Base-by-base conservation (phyloP, 2,329 filamentous ascomycete genomes). In the Verticillium nubilum region DNA sequence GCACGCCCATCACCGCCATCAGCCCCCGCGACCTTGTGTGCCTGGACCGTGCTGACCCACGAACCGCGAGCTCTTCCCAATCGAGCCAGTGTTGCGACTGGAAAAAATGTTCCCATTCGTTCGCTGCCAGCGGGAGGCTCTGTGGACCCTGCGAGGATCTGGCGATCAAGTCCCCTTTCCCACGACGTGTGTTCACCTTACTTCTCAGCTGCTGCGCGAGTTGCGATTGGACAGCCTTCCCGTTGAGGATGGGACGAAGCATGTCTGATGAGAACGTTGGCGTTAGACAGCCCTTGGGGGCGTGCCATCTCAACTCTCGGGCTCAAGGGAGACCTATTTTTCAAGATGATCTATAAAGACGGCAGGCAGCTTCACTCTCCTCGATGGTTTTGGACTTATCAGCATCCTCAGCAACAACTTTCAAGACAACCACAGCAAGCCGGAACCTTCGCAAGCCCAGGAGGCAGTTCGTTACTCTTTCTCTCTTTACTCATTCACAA, bases 51-150 rank as follows among this genome's bases (percentile, higher is more conserved):
- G 59, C 61, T 61, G 55, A 53, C 25, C 54, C 59, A 29, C 29
- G 52, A 54, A 17, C 52, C 26, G 6, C 17, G n/a, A 28, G 25
- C 25, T 54, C 61, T 62, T 61, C 61, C 61, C 61, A 60, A 62
- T 60, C 50, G 26, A 55, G 61, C 61, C 60, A 63, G 55, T 58
- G 55, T 63, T 63, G 61, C 61, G 61, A 63, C 54, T 58, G 27
- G 27, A 55, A 25, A 54, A 55, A 25, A 54, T 37, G 17, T 23
- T 52, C 59, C 52, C 42, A 53, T 57, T 58, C 17, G 42, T 50
- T 50, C 19, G 42, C 19, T 23, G 42, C n/a, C n/a, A 25, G 42
- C 9, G 42, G 42, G 42, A 50, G 42, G 19, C n/a, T 50, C 42
- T 50, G 42, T 31, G 42, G 42, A 19, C 42, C 42, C 6, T 23